Evolutionary conservation across 345 rosid genomes (phyloP), one percentile per base, ranked within the genome.

Genomic region (Reutealis trisperma): DNA sequence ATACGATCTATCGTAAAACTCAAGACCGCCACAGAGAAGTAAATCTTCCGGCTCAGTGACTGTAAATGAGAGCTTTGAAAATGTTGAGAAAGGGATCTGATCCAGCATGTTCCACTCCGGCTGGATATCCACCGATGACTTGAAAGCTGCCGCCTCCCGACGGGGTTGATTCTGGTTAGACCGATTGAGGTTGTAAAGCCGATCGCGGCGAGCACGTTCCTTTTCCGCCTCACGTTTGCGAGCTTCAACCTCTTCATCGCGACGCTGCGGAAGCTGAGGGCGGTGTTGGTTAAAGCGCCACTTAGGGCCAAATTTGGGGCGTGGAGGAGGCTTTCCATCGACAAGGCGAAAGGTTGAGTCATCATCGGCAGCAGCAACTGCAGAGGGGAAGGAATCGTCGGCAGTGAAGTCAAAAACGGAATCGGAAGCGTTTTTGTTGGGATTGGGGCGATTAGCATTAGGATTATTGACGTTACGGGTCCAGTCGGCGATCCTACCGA

Each of bases 61-160:
- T 0, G 93, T 51, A 75, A 90, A 94, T 0, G 97, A 91, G 2
- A 96, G 88, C 83, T 96, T 94, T 3, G 97, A 87, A 87, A 96
- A 94, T 8, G 92, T 88, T 0, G 97, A 87, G 75, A 96, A 96
- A 0, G 99, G 99, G 27, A 96, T 96, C 91, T 94, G 97, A 52
- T 96, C 98, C 3, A 92, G 92, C 99, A 96, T 93, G 75, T 94
- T 92, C 99, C 99, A 96, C 58, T 96, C 99, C 0, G 99, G 98
- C 67, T 96, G 98, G 51, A 96, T 96, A 71, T 93, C 99, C 60
- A 96, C 98, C 0, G 98, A 93, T 0, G 97, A 93, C 63, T 92
- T 96, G 60, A 90, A 92, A 1, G 85, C 89, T 0, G 98, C 97
- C 0, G 98, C 94, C 81, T 96, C 99, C 4, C 99, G 90, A 11